Evolutionary conservation across 768 basidiomycete species (phyloP), one percentile per base, ranked within the genome.

Genomic region (Lepiota venenata): DNA sequence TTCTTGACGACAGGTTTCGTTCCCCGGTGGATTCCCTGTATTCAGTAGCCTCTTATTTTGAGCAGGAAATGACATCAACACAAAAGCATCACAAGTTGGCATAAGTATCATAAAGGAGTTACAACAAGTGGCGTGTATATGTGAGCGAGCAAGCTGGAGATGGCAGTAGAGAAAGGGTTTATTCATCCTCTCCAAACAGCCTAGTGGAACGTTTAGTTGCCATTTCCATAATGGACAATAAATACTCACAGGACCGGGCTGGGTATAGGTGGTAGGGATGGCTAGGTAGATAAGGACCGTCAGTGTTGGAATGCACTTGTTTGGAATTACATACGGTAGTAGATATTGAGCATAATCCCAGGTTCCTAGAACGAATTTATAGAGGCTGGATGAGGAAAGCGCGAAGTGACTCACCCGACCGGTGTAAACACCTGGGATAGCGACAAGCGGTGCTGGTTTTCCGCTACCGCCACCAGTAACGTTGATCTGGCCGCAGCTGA

Each of bases 401-500:
- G 14, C 16, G 6, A 38, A 44, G 39, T 4, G 10, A 56, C 59
- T 45, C 51, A 65, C 66, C 36, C 58, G 56, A 15, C 66, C 66
- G 10, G 61, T 64, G 57, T 67, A 67, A 39, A 67, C 62, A 14
- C 66, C 66, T 20, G 66, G 64, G 39, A 67, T 67, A 36, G 66
- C 50, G 22, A 67, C 66, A 11, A 63, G 56, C 10, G 66, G 66
- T 1, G 61, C 63, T 18, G 64, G 66, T 6, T 47, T 63, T 3
- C 59, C 59, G 25, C 35, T 60, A 7, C 59, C 56, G 12, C 74
- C 74, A 29, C 66, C 66, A 6, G 66, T 69, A 38, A 76, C 70
- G 47, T 68, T 64, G 39, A 76, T 55, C 52, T 76, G 74, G 9
- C 65, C 73, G 56, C 74, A 76, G 48, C 62, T 60, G 49, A 69